Base-by-base conservation (phyloP, 257 asterid genomes). In the Solanum lycopersicoides region DNA sequence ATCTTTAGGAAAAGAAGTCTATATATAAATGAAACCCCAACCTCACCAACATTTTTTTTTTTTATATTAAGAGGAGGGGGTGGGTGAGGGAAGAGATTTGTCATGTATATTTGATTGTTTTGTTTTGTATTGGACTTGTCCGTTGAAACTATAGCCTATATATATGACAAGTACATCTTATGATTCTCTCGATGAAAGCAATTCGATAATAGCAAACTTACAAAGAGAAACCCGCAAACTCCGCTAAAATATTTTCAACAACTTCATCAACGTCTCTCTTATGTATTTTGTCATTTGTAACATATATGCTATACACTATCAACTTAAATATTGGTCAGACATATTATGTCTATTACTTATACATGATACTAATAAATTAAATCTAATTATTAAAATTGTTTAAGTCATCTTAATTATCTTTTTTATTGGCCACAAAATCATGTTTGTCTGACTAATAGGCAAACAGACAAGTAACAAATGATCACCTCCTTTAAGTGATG, bases 151-250 rank as follows among this genome's bases (percentile, higher is more conserved):
- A 66, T 53, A 53, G 63, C 16, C 63, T 53, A 53, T 32, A 21
- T 68, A 68, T 85, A 21, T 69, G 34, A 69, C 42, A 45, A 79
- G 76, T 30, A 79, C 41, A 34, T 44, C 41, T 37, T 56, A 15
- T 45, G 79, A 83, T 59, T 72, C 59, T 85, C 82, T 53, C 65
- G 44, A 47, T 85, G 53, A 41, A 16, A 68, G 82, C 66, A 66
- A 84, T 69, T 85, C 79, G 87, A 69, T 85, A 85, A 85, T 34
- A 85, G 87, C 35, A 85, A 85, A 12, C 82, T 68, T 85, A 85
- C 87, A 85, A 85, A 74, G 45, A 15, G 66, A 79, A 41, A 69
- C 63, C 53, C 74, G 76, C 66, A 34, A 42, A n/a, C 39, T 65
- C 41, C n/a, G 41, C 39, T 30, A 68, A 85, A 85, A 59, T 76